Percentiles rank a stretch among this genome's conserved stretches.
Evolutionary conservation across 108 stramenopile genomes (phyloP).

Genomic region (Skeletonema grethae): DNA sequence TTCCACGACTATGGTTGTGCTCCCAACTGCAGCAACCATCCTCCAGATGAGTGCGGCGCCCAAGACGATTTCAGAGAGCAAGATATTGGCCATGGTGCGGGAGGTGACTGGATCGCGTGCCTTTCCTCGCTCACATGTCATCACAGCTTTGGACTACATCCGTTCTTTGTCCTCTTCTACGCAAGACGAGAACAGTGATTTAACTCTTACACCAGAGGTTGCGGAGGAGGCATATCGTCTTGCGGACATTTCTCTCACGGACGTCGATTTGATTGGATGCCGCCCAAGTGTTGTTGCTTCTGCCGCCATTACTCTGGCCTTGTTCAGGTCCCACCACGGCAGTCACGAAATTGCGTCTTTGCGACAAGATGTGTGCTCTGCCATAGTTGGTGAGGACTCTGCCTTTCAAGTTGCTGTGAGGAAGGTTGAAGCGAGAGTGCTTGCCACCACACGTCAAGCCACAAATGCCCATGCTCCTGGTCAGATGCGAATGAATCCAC

Average conservation of each 20-base stretch:
- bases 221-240: conserved; percentile 25
- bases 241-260: conserved; percentile 13
- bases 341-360: conserved; percentile 1
- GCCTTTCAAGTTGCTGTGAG: conserved; percentile 3
- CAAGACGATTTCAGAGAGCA: conserved; percentile 25
- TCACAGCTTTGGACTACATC: conserved; percentile 37
- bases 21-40: conserved; percentile 29
- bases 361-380: conserved; percentile 13
- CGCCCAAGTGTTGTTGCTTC: conserved; percentile 32
- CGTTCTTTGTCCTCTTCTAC: conserved; percentile 9
- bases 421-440: conserved; percentile 5
- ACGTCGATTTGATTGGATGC: not conserved
- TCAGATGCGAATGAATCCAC: not conserved
- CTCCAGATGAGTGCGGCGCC: conserved; percentile 35
- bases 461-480: not conserved
- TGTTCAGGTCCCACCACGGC: not conserved
- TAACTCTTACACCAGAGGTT: conserved; percentile 6
- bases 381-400: conserved; percentile 18
- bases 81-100: conserved; percentile 29
- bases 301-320: conserved; percentile 20
- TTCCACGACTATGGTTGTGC: not conserved
- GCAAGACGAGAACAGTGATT: not conserved
- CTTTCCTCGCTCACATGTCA: conserved; percentile 25
- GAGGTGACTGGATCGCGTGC: conserved; percentile 30
- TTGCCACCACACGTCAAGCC: not conserved